These are phyloP conservation scores for Mycena rosella DNA, from an alignment of 768 basidiomycete genomes.

Conservation along the genomic window DNA sequence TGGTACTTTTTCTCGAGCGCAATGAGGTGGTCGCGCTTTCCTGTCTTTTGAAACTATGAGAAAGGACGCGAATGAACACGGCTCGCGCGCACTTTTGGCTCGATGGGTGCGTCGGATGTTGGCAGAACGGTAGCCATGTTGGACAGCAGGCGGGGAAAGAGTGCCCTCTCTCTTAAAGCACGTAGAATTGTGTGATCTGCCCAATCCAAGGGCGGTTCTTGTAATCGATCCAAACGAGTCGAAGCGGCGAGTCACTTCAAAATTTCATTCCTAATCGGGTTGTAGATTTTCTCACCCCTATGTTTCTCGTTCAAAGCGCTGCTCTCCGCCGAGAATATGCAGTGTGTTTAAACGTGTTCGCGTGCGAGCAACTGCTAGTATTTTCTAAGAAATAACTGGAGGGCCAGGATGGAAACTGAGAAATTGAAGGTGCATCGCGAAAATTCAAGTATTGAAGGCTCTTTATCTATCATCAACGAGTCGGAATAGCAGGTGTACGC, in stretches of 20 bases:
- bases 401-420: too few relatives aligned
- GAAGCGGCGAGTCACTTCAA: constrained; percentile 8
- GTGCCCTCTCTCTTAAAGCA: constrained; percentile 4
- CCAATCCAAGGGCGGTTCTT: constrained; percentile 18
- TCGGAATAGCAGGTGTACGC: neutral
- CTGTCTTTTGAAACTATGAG: constrained; percentile 65
- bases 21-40: constrained; percentile 90
- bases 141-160: constrained; percentile 17
- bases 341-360: too few relatives aligned
- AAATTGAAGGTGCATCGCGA: too few relatives aligned
- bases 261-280: neutral
- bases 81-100: constrained; percentile 62
- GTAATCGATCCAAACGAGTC: constrained; percentile 23
- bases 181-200: constrained; percentile 28
- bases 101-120: constrained; percentile 65
- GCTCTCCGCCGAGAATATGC: too few relatives aligned
- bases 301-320: too few relatives aligned
- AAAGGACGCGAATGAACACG: constrained; percentile 3
- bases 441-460: too few relatives aligned
- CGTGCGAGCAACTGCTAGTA: too few relatives aligned
- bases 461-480: neutral
- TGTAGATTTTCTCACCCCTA: too few relatives aligned
- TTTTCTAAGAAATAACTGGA: too few relatives aligned
- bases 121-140: constrained; percentile 30
- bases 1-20: constrained; percentile 90